A percentile compares a stretch with the other conserved stretches of the same genome.
phyloP scores from a whole-genome alignment of 352 stramenopile genomes.

The Phytophthora brassicae region DNA sequence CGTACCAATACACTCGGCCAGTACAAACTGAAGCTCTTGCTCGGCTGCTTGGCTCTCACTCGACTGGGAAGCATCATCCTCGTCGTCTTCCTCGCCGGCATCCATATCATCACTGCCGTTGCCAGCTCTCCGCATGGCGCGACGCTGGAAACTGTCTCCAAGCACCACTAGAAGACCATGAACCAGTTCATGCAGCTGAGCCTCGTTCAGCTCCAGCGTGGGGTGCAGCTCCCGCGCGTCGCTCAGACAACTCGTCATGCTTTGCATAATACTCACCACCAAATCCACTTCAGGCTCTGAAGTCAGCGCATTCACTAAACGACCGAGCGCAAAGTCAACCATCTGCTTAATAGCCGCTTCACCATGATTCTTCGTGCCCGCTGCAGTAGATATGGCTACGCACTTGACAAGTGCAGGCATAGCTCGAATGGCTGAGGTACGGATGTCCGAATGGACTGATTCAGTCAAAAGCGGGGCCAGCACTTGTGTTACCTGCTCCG shows the following conservation, averaged over 20 bases:
- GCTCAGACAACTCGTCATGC: slow-evolving; percentile 71
- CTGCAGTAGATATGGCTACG: slow-evolving; percentile 54
- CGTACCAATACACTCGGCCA: slow-evolving; percentile 75
- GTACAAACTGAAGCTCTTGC: slow-evolving; percentile 77
- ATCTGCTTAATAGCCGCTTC: slow-evolving; percentile 78
- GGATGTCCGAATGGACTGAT: slow-evolving; percentile 85
- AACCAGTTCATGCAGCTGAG: slow-evolving; percentile 72
- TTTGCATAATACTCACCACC: slow-evolving; percentile 86
- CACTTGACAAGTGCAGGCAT: slow-evolving; percentile 81
- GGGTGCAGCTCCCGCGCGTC: slow-evolving; percentile 47
- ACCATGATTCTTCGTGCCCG: slow-evolving; percentile 24
- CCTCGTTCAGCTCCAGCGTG: slow-evolving; percentile 63
- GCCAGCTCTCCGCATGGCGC: slow-evolving; percentile 47
- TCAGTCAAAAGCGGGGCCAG: slow-evolving; percentile 81
- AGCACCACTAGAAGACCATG: slow-evolving; percentile 74
- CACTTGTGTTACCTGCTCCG: slow-evolving; percentile 83
- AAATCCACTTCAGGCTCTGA: slow-evolving; percentile 85
- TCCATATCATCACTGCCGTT: slow-evolving; percentile 32
- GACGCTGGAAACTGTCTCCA: slow-evolving; percentile 80
- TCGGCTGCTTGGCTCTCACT: slow-evolving; percentile 52
- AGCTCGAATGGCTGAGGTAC: slow-evolving; percentile 71
- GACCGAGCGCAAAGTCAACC: slow-evolving; percentile 80
- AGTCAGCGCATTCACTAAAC: slow-evolving; percentile 73
- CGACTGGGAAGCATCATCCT: slow-evolving; percentile 46
- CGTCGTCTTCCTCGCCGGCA: slow-evolving; percentile 41